A percentile compares a stretch with the other conserved stretches of the same genome.
Evolutionary conservation across 2,329 filamentous ascomycete species (phyloP).

Genomic region (Sclerotinia glacialis): DNA sequence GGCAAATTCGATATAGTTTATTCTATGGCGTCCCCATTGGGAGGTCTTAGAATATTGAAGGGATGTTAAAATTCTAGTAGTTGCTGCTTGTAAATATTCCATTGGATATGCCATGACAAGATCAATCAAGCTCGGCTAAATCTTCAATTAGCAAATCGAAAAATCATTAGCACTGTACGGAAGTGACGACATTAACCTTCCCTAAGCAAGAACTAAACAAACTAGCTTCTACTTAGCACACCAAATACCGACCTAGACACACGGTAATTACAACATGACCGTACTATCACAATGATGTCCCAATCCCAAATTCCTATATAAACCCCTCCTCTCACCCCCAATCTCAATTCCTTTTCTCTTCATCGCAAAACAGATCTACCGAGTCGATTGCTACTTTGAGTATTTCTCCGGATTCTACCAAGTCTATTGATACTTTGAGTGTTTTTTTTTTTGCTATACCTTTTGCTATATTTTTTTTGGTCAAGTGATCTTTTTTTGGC

Average conservation of each 20-base stretch:
- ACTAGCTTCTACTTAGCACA: no score
- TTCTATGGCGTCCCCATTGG: no score
- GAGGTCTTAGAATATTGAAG: no score
- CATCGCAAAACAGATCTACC: background rate
- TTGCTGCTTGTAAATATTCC: background rate
- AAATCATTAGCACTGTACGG: background rate
- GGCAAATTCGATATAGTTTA: no score
- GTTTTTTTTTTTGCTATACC: background rate
- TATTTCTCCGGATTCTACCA: background rate
- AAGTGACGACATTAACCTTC: background rate
- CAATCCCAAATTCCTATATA: background rate
- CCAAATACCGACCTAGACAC: background rate
- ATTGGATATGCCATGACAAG: no score
- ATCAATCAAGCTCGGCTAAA: background rate
- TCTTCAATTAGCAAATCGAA: background rate
- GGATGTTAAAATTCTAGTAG: no score
- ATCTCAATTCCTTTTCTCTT: background rate
- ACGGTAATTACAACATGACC: background rate
- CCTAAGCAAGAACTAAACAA: background rate
- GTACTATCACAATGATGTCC: background rate
- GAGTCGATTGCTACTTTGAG: background rate
- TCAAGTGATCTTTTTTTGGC: conserved; percentile 11
- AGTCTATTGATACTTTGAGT: conserved; percentile 5
- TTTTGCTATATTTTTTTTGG: background rate
- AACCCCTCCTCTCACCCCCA: background rate